These are phyloP conservation scores for Cubamyces lactineus DNA, from an alignment of 768 basidiomycete genomes.

Conservation along the genomic window DNA sequence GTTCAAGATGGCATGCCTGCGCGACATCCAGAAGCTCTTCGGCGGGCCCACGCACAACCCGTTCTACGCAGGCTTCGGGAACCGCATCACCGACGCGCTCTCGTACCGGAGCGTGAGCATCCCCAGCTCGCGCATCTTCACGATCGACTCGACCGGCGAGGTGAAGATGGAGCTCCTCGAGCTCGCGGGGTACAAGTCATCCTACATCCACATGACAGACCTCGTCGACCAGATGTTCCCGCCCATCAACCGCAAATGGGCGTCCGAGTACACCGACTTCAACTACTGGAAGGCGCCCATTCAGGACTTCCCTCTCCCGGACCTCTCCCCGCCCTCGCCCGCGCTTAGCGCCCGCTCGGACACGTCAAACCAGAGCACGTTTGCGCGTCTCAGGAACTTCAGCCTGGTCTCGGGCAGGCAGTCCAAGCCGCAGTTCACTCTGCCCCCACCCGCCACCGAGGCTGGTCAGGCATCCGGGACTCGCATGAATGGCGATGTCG, in stretches of 20 bases:
- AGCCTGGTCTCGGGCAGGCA: constrained; percentile 64
- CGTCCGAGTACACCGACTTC: constrained; percentile 93
- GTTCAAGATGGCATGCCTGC: constrained; percentile 99
- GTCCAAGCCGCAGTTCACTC: constrained; percentile 30
- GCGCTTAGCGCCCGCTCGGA: constrained; percentile 94
- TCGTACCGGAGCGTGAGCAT: constrained; percentile 97
- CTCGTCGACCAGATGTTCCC: constrained; percentile 99
- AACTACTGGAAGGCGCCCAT: constrained; percentile 92
- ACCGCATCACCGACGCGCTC: constrained; percentile 96
- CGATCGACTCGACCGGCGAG: constrained; percentile 92
- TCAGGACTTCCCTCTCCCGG: constrained; percentile 77
- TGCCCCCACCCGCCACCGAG: constrained; percentile 37
- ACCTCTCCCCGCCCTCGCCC: constrained; percentile 85
- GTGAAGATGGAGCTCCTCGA: constrained; percentile 98
- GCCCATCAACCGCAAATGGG: constrained; percentile 86
- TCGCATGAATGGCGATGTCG: constrained; percentile 5
- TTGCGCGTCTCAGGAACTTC: constrained; percentile 77
- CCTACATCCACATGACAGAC: constrained; percentile 99
- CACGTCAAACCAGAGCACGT: constrained; percentile 69
- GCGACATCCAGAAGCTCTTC: constrained; percentile 92
- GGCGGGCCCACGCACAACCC: constrained; percentile 71
- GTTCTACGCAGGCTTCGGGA: constrained; percentile 98
- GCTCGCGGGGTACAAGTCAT: constrained; percentile 95
- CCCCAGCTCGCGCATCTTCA: constrained; percentile 93
- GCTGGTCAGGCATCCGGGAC: constrained; percentile 3